phyloP scores from a whole-genome alignment of 164 flowering plant genomes.

The Umbellularia californica region DNA sequence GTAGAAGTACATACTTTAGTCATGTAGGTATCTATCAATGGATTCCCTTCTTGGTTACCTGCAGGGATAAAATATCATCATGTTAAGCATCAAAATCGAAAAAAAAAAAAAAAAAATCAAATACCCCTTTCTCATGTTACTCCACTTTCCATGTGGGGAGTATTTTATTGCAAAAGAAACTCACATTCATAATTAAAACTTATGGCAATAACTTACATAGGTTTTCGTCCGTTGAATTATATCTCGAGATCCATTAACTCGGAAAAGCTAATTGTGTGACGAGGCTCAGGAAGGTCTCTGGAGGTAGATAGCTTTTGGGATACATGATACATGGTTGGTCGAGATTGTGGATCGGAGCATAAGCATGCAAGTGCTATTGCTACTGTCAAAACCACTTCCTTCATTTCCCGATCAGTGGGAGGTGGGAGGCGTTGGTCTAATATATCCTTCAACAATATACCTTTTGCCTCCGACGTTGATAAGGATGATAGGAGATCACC shows the following conservation, averaged over 20 bases:
- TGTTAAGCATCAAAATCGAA: too few species aligned
- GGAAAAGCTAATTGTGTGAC: neutral
- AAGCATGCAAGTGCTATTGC: constrained; percentile 9
- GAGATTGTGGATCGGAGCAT: constrained; percentile 7
- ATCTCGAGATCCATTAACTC: neutral
- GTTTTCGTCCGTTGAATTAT: neutral
- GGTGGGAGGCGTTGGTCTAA: constrained; percentile 3
- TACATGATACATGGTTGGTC: constrained; percentile 12
- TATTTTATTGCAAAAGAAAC: too few species aligned
- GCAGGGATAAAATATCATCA: too few species aligned
- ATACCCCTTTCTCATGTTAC: too few species aligned
- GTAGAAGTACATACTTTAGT: too few species aligned
- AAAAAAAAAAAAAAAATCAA: too few species aligned
- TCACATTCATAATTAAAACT: too few species aligned
- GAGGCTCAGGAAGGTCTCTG: neutral
- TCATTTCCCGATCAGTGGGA: neutral
- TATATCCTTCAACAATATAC: neutral
- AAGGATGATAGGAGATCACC: constrained; percentile 5
- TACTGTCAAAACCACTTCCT: neutral
- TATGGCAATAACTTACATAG: too few species aligned
- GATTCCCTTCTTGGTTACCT: too few species aligned
- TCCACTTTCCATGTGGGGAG: too few species aligned
- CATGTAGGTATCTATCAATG: too few species aligned
- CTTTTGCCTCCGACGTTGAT: neutral
- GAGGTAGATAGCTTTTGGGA: constrained; percentile 2